Base-by-base conservation (phyloP, 257 asterid species). In the Gentiana dahurica region DNA sequence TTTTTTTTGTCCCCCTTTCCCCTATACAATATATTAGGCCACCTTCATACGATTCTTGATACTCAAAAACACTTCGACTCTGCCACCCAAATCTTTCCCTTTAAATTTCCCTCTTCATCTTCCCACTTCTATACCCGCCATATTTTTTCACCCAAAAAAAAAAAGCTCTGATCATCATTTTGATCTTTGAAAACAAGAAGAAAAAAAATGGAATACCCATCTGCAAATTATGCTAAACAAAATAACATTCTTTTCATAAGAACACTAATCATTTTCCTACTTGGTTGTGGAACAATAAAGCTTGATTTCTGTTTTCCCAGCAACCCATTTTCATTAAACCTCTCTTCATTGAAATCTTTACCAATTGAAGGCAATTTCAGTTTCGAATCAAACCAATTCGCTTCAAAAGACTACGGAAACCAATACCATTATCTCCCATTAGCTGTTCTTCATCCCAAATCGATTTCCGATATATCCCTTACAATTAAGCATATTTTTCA, bases 321-420 rank as follows among this genome's bases (percentile, higher is more conserved):
- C 43, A 6, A 71, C 60, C 73, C 73, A 3, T 60, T 82, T 8
- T 73, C 83, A 0, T 67, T 85, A 8, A 50, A 68, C 9, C 9
- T 4, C 6, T 63, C 85, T 8, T 73, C 83, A 0, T 67, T 85
- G 12, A 50, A 68, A 36, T 39, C 71, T 8, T 58, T 84, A 39
- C 58, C 71, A 32, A 36, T 91, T 44, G 77, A 85, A 24, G 96
- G 96, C 61, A 71, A 78, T 51, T 74, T 87, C 54, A 73, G 56
- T 35, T 85, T 87, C 43, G 62, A 64, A 1, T 78, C 70, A 12
- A 87, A 84, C 51, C 89, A 83, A 51, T 82, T 80, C 56, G 96
- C 96, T 10, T 80, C 94, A 8, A 64, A 5, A 9, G 98, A 91
- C 60, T 91, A 79, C 6, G 98, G 98, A 45, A 82, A 87, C 75